Conservation (phyloP, 2,329 filamentous ascomycete genomes). For the Pyricularia grisea region DNA sequence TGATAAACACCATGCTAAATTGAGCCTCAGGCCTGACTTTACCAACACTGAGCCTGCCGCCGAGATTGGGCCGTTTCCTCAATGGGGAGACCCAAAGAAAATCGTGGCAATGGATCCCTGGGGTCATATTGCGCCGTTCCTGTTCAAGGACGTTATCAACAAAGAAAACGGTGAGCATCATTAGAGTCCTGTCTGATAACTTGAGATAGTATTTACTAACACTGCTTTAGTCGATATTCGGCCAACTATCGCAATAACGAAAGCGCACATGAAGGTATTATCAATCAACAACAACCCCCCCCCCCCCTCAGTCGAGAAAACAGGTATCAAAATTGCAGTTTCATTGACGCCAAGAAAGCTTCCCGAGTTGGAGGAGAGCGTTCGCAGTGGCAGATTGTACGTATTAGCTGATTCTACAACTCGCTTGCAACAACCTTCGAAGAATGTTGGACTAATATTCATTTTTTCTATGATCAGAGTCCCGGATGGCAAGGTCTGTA, state of each 20-base stretch:
- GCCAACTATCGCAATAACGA: slow-evolving; percentile 85
- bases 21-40: slow-evolving; percentile 41
- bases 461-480: slow-evolving; percentile 24
- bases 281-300: no score
- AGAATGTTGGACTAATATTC: neutral
- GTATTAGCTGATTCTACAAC: slow-evolving; percentile 15
- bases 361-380: slow-evolving; percentile 87
- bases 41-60: slow-evolving; percentile 83
- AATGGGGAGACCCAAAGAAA: slow-evolving; percentile 85
- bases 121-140: slow-evolving; percentile 77
- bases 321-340: neutral
- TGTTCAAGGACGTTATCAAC: slow-evolving; percentile 71
- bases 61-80: slow-evolving; percentile 76
- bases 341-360: slow-evolving; percentile 34
- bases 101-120: slow-evolving; percentile 97
- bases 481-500: slow-evolving; percentile 78
- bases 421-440: neutral
- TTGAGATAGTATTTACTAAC: neutral
- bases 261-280: slow-evolving; percentile 75
- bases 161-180: slow-evolving; percentile 52
- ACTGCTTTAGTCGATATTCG: slow-evolving; percentile 60
- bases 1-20: neutral
- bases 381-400: slow-evolving; percentile 65
- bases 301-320: neutral
- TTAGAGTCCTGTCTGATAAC: no score